Evolutionary conservation across 1,284 basidiomycete species (phyloP), one percentile per base, ranked within the genome.

Genomic region (Lentinula novae-zelandiae): DNA sequence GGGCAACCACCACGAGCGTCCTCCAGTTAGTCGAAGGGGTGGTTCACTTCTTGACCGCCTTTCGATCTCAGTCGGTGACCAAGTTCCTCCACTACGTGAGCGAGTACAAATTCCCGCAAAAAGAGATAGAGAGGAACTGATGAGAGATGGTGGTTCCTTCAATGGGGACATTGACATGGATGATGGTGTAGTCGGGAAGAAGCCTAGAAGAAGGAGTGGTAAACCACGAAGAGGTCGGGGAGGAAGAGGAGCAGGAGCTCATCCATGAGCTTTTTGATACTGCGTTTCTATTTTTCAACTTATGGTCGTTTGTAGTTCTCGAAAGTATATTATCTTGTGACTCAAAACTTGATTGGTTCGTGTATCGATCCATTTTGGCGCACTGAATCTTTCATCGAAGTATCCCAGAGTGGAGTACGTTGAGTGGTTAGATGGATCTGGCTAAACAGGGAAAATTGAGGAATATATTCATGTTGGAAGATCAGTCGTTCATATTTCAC

Each of bases 101-200:
- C 69, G 78, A 15, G 77, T 80, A 22, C 73, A 76, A 55, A 53
- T 73, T 22, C 75, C 74, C 7, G 64, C 66, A 31, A 78, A 78
- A 65, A 70, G 78, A 56, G 74, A 76, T 53, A 68, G 72, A 27
- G 75, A 75, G 5, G 77, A 79, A 0, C 71, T 75, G 72, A 53
- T 70, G 57, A 31, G 54, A 36, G 40, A 44, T 44, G 54, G 40
- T 10, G 27, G 42, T 12, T 44, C 48, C 44, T 4, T 68, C 71
- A 68, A 69, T n/a, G 48, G 48, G n/a, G 60, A 51, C 34, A 31
- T 42, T 44, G 60, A 61, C 46, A 27, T 48, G 22, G 53, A 56
- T 22, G 60, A 50, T 34, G 53, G 54, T 2, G 36, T 42, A 10
- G 49, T 15, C 12, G 33, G 22, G 12, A 50, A 48, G 20, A 61